These are phyloP conservation scores for Fusarium drepaniforme DNA, from an alignment of 2,329 filamentous ascomycete species.

Conservation along the genomic window DNA sequence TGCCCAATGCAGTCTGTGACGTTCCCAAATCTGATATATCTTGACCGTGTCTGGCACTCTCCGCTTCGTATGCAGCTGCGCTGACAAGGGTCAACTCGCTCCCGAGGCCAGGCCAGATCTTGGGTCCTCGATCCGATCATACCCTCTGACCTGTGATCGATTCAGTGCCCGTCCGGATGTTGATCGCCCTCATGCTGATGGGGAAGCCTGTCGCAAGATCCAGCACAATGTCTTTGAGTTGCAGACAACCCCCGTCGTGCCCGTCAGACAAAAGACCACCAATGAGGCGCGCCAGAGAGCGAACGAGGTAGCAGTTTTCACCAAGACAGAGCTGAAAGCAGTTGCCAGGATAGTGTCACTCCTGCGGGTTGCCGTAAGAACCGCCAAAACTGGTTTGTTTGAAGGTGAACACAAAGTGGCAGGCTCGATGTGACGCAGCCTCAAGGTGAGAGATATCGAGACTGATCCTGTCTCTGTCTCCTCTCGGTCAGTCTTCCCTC, in stretches of 20 bases:
- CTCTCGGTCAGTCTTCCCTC: not conserved
- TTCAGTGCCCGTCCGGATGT: not conserved
- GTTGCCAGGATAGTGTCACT: constrained; percentile 7
- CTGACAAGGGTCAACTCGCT: constrained; percentile 9
- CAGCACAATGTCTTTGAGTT: constrained; percentile 16
- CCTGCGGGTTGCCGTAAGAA: constrained; percentile 25
- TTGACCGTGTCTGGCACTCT: not conserved
- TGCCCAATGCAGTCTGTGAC: not conserved
- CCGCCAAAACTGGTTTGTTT: constrained; percentile 9
- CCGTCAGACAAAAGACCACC: not conserved
- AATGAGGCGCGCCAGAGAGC: constrained; percentile 1
- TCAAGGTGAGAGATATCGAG: constrained; percentile 26
- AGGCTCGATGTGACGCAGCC: constrained; percentile 22
- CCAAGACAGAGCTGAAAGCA: not conserved
- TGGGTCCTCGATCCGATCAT: constrained; percentile 22
- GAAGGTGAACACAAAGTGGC: constrained; percentile 9
- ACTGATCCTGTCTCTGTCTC: constrained; percentile 2
- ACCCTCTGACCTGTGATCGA: not conserved
- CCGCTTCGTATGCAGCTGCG: constrained; percentile 15
- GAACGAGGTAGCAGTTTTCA: not conserved
- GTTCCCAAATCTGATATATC: constrained; percentile 10
- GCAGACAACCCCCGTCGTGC: constrained; percentile 5
- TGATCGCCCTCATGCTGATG: not conserved
- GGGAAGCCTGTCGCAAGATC: constrained; percentile 22
- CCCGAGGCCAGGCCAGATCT: constrained; percentile 11